These are phyloP conservation scores for Penicillium sp. DNA, from an alignment of 2,329 filamentous ascomycete genomes.

Conservation along the genomic window DNA sequence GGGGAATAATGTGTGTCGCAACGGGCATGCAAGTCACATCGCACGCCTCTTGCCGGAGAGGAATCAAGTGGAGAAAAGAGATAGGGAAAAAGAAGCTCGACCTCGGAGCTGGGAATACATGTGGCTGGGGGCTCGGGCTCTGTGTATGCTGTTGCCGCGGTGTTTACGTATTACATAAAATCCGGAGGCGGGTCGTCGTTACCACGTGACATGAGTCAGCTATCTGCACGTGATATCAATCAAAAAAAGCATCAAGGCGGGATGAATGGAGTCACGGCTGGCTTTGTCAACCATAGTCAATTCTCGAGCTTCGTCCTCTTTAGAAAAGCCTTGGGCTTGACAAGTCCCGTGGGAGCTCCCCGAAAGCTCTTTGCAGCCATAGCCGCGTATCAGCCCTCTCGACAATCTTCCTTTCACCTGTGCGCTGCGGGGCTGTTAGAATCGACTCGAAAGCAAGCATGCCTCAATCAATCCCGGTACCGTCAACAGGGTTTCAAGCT, in stretches of 20 bases:
- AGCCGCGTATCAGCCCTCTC: neutral
- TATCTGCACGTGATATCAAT: slow-evolving; percentile 27
- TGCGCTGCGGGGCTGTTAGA: neutral
- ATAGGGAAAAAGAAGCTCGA: slow-evolving; percentile 24
- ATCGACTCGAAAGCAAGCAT: slow-evolving; percentile 14
- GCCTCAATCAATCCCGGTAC: slow-evolving; percentile 48
- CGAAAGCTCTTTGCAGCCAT: neutral
- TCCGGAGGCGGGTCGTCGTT: slow-evolving; percentile 22
- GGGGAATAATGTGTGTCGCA: slow-evolving; percentile 22
- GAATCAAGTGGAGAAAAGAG: slow-evolving; percentile 19
- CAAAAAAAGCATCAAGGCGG: slow-evolving; percentile 15
- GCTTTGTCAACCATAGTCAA: neutral
- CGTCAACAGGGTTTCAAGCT: slow-evolving; percentile 54
- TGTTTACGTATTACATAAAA: slow-evolving; percentile 24
- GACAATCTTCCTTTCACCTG: neutral
- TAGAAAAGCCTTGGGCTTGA: neutral
- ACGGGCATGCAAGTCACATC: slow-evolving; percentile 31
- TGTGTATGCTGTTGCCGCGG: slow-evolving; percentile 29
- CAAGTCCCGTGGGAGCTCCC: neutral
- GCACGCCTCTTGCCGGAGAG: slow-evolving; percentile 21
- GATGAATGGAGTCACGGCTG: neutral
- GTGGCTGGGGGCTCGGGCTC: slow-evolving; percentile 32
- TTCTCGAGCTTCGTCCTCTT: neutral
- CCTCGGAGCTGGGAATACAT: slow-evolving; percentile 41
- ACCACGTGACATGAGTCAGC: slow-evolving; percentile 10